Evolutionary conservation across 345 rosid species (phyloP).

Genomic region (Eucalyptus albens): DNA sequence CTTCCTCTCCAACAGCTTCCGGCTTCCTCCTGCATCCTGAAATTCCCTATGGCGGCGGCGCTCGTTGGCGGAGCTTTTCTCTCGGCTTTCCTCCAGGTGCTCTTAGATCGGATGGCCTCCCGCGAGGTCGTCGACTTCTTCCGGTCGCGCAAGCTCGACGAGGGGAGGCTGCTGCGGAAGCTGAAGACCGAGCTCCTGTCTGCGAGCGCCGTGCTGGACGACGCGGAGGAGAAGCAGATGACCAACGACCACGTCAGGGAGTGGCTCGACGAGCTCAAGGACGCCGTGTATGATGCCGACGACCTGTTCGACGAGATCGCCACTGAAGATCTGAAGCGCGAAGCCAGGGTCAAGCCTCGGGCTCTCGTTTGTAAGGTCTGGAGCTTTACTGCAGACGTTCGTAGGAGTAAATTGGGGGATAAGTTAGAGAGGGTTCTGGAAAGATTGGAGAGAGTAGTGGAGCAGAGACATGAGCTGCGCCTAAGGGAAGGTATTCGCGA

Average conservation of each 20-base stretch:
- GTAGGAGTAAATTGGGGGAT: neutral
- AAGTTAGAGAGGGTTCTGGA: neutral
- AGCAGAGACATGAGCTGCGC: neutral
- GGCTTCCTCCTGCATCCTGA: neutral
- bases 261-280: slow-evolving; percentile 1
- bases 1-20: too few species aligned
- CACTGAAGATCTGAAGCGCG: neutral
- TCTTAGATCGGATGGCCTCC: neutral
- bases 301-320: slow-evolving; percentile 13
- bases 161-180: neutral
- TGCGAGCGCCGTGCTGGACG: neutral
- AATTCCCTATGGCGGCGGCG: neutral
- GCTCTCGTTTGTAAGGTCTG: neutral
- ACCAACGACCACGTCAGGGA: neutral
- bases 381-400: neutral
- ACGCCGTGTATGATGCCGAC: slow-evolving; percentile 1
- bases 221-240: slow-evolving; percentile 10
- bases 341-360: neutral
- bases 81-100: neutral
- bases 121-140: neutral
- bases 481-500: neutral
- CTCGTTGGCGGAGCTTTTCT: neutral
- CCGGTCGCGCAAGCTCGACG: neutral
- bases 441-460: neutral
- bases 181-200: neutral